Percentiles rank a stretch among this genome's conserved stretches.
phyloP scores from a whole-genome alignment of 2,329 filamentous ascomycete genomes.

The Fusarium torulosum region DNA sequence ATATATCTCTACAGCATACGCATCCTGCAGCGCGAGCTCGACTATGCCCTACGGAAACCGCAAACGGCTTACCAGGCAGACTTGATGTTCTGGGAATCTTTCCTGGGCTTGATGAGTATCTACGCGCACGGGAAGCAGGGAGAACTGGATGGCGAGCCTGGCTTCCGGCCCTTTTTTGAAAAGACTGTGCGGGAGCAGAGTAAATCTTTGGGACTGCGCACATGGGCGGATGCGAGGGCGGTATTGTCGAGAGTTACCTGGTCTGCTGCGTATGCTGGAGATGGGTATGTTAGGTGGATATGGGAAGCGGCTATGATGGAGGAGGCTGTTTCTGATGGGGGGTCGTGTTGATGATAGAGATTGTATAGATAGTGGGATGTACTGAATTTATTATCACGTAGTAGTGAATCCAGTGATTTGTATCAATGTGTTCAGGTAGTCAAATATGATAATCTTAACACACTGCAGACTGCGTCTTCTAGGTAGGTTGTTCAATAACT shows the following conservation, averaged over 20 bases:
- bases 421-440: no score
- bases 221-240: conserved; percentile 12
- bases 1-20: conserved; percentile 15
- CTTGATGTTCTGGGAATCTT: conserved; percentile 7
- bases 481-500: no score
- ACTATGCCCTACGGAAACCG: neutral
- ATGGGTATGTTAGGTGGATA: neutral
- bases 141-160: conserved; percentile 1
- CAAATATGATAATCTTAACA: neutral
- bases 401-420: no score
- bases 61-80: neutral
- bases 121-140: neutral
- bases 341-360: neutral
- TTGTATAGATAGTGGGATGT: neutral
- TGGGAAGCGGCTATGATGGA: neutral
- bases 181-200: neutral
- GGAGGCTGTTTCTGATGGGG: neutral
- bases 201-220: neutral
- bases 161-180: neutral
- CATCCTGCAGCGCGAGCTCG: conserved; percentile 12
- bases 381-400: neutral
- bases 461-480: no score
- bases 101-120: conserved; percentile 5
- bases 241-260: neutral
- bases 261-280: neutral